A percentile compares a stretch with the other conserved stretches of the same genome.
These are phyloP conservation scores for Coemansia sp. DNA, from an alignment of 192 early-diverging fungal genomes.

Conservation along the genomic window DNA sequence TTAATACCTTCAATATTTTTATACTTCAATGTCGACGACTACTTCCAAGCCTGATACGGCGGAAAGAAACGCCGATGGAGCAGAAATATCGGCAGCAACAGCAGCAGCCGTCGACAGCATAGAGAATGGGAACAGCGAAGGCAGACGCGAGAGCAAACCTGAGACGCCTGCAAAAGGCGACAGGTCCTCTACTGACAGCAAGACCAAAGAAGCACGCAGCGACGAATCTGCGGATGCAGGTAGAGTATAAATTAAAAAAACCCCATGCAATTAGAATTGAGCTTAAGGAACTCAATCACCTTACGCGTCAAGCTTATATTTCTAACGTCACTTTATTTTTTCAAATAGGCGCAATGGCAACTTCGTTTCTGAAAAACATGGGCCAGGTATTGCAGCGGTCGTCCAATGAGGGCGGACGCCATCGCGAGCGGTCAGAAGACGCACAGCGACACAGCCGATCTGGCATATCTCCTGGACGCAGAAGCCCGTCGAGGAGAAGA, in stretches of 20 bases:
- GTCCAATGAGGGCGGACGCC: not conserved
- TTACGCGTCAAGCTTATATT: not conserved
- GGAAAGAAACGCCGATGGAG: not conserved
- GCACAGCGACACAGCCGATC: not conserved
- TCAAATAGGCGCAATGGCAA: conserved; percentile 23
- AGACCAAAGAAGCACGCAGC: not conserved
- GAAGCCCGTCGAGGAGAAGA: not conserved
- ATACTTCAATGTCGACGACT: no score
- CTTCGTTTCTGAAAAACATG: conserved; percentile 43
- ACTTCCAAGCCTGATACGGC: no score
- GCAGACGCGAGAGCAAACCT: no score
- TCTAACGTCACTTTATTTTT: not conserved
- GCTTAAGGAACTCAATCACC: not conserved
- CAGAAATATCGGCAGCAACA: not conserved
- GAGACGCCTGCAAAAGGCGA: no score
- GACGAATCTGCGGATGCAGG: conserved; percentile 1
- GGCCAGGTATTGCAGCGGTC: conserved; percentile 18
- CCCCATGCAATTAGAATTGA: no score
- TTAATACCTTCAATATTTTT: not conserved
- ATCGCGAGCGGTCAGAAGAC: conserved; percentile 20
- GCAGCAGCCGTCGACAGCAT: not conserved
- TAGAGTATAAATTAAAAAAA: conserved; percentile 1
- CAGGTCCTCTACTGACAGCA: no score
- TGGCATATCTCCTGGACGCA: not conserved
- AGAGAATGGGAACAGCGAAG: not conserved